Conservation (phyloP, 2,329 filamentous ascomycete genomes). For the Colletotrichum tanaceti region DNA sequence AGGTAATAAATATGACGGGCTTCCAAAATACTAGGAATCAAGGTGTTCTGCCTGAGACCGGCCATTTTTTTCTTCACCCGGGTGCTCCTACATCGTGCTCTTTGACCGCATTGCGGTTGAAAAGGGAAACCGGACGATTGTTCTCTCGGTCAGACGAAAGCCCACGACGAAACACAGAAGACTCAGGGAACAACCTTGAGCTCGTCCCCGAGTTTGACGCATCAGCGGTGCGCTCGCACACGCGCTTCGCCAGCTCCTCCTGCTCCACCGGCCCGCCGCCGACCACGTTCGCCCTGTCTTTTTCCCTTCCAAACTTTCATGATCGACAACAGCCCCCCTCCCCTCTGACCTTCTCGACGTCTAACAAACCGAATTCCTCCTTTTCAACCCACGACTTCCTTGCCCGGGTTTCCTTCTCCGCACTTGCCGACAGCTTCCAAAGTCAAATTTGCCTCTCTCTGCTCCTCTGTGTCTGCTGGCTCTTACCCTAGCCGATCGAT, state of each 20-base stretch:
- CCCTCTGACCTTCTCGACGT: constrained; percentile 35
- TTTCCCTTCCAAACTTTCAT: constrained; percentile 33
- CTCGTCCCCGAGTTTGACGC: constrained; percentile 13
- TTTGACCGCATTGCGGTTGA: constrained; percentile 26
- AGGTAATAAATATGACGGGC: no score
- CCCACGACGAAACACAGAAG: constrained; percentile 38
- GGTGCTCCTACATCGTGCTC: no score
- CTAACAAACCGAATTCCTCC: constrained; percentile 31
- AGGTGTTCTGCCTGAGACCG: no score
- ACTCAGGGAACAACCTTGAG: constrained; percentile 37
- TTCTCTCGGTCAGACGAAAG: constrained; percentile 37
- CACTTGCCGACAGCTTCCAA: constrained; percentile 24
- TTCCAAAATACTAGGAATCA: no score
- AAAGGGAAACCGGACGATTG: constrained; percentile 31
- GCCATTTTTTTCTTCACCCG: no score
- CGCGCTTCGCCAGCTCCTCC: constrained; percentile 20
- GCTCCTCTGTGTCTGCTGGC: neutral
- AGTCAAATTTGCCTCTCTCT: constrained; percentile 20
- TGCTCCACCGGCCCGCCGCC: constrained; percentile 38
- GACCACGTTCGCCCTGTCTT: constrained; percentile 29
- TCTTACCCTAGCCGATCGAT: constrained; percentile 8
- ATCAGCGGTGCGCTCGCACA: constrained; percentile 11
- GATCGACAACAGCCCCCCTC: constrained; percentile 37
- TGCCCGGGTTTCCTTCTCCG: constrained; percentile 10
- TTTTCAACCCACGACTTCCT: constrained; percentile 18